These are phyloP conservation scores for Talaromyces ruber DNA, from an alignment of 495 filamentous ascomycete genomes.

Conservation along the genomic window DNA sequence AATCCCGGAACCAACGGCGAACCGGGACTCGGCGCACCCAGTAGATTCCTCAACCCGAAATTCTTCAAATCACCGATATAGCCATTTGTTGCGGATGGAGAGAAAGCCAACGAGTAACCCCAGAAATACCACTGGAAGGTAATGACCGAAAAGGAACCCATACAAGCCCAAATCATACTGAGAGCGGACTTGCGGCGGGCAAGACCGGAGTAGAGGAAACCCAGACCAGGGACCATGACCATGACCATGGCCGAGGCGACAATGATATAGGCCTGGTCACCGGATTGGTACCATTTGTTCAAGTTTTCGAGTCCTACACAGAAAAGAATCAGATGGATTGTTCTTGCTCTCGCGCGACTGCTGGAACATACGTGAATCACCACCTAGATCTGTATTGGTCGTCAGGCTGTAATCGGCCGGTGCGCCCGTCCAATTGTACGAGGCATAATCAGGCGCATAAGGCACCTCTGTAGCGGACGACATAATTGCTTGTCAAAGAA, in stretches of 20 bases:
- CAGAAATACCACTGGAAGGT: constrained; percentile 73
- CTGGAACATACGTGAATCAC: constrained; percentile 66
- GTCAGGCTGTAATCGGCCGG: constrained; percentile 63
- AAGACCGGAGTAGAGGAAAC: constrained; percentile 60
- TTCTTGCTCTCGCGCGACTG: not conserved
- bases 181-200: constrained; percentile 57
- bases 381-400: constrained; percentile 61
- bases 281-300: constrained; percentile 78
- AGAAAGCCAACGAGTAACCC: constrained; percentile 67
- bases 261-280: constrained; percentile 83
- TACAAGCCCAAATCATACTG: constrained; percentile 64
- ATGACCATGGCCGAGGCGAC: constrained; percentile 90
- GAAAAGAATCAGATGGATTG: not conserved
- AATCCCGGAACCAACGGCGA: constrained; percentile 55
- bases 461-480: constrained; percentile 18
- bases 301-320: constrained; percentile 59
- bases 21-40: constrained; percentile 54
- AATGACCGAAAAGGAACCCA: constrained; percentile 55
- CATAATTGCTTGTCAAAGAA: constrained; percentile 2
- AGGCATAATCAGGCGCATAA: constrained; percentile 41
- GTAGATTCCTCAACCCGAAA: constrained; percentile 57
- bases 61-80: constrained; percentile 60
- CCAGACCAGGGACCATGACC: constrained; percentile 74
- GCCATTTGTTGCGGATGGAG: constrained; percentile 51
- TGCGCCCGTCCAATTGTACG: constrained; percentile 76